Evolutionary conservation across 805 yeast species (phyloP).

Genomic region (Candida dajiaensis): DNA sequence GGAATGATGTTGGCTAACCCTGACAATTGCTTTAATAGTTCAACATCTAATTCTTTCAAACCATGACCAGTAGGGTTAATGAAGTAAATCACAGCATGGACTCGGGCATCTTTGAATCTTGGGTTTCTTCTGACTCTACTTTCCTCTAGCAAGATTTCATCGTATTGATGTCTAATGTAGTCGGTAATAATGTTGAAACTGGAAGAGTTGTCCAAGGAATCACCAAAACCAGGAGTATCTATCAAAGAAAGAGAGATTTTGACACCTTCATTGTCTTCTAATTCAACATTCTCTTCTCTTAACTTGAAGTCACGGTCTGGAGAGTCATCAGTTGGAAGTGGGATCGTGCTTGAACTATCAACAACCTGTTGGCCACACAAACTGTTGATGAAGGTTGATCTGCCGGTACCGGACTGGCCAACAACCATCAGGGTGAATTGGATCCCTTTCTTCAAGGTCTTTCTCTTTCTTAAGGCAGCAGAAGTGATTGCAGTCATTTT

Average conservation of each 20-base stretch:
- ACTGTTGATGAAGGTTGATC: constrained; percentile 90
- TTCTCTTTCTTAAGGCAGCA: constrained; percentile 62
- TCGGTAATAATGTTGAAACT: constrained; percentile 70
- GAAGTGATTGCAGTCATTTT: constrained; percentile 43
- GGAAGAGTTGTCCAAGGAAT: constrained; percentile 59
- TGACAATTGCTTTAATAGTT: constrained; percentile 71
- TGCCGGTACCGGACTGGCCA: constrained; percentile 83
- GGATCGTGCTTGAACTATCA: constrained; percentile 57
- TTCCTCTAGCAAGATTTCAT: constrained; percentile 76
- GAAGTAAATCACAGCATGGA: constrained; percentile 69
- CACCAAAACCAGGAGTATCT: constrained; percentile 84
- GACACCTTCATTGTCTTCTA: constrained; percentile 82
- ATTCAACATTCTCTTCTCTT: constrained; percentile 75
- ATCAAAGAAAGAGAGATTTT: constrained; percentile 70
- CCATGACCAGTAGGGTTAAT: constrained; percentile 86
- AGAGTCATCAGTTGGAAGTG: constrained; percentile 45
- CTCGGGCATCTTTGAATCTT: constrained; percentile 77
- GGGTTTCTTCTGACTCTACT: constrained; percentile 81
- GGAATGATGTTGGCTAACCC: constrained; percentile 83
- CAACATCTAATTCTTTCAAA: constrained; percentile 69
- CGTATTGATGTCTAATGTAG: constrained; percentile 75
- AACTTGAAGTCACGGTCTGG: constrained; percentile 51
- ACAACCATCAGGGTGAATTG: constrained; percentile 83
- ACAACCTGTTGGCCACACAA: constrained; percentile 86
- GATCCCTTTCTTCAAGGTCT: constrained; percentile 75